Evolutionary conservation across 257 asterid species (phyloP).

Genomic region (Cordia subcordata): DNA sequence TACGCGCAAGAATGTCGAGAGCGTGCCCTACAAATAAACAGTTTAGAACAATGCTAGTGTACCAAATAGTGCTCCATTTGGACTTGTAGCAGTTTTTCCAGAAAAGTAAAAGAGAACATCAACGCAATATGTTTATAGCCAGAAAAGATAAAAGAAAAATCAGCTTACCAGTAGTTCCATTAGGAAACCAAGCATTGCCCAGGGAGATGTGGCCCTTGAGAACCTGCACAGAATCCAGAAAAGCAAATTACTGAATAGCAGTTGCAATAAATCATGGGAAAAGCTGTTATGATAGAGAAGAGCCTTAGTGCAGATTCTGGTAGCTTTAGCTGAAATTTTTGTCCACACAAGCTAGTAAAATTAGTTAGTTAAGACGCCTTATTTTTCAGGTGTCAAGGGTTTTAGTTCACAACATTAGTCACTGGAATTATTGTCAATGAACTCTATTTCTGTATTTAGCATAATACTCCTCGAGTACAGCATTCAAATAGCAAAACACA

Average conservation of each 20-base stretch:
- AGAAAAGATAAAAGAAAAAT: not conserved
- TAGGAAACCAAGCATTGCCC: slow-evolving; percentile 96
- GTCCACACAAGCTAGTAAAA: no score
- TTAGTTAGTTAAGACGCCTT: no score
- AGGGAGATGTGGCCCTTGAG: slow-evolving; percentile 90
- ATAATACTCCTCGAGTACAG: no score
- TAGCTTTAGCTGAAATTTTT: no score
- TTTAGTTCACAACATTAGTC: no score
- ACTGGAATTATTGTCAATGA: no score
- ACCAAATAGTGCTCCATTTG: not conserved
- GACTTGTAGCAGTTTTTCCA: not conserved
- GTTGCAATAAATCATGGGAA: not conserved
- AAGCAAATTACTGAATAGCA: not conserved
- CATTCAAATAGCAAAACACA: no score
- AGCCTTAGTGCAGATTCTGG: no score
- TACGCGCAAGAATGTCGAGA: slow-evolving; percentile 83
- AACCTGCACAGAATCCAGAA: slow-evolving; percentile 51
- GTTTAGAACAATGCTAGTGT: slow-evolving; percentile 2
- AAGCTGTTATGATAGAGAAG: no score
- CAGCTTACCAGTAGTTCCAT: slow-evolving; percentile 77
- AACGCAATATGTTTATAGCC: slow-evolving; percentile 7
- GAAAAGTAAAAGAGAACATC: slow-evolving; percentile 1
- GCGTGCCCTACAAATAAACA: slow-evolving; percentile 55
- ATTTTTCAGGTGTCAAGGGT: no score
- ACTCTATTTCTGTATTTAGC: no score